Base-by-base conservation (phyloP, 805 yeast genomes). In the Trichomonascus vanleenenianus region DNA sequence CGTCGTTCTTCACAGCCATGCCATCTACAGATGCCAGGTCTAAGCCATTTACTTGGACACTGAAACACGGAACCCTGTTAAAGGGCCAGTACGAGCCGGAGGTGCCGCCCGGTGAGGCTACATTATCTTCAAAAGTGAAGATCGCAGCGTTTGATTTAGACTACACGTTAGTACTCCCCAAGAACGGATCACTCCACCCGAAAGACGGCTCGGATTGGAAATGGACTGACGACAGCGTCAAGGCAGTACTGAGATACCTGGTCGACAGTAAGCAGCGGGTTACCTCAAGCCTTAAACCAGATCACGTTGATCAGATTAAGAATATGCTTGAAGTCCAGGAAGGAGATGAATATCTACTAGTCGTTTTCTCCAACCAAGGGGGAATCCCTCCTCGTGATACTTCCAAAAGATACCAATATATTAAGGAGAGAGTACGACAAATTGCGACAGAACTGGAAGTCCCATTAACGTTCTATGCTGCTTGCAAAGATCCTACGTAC, bases 291-390 rank as follows among this genome's bases (percentile, higher is more conserved):
- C 20, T 34, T 4, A 34, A 16, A 18, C 20, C 7, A 35, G 8
- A 14, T 11, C 18, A 35, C 35, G n/a, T 19, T 3, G 15, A 22
- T 18, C 22, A 38, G 25, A 36, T 16, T 9, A 19, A 16, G 8
- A 15, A 41, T 59, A 8, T 45, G 46, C 3, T 22, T 43, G 25
- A 40, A 42, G 30, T 58, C 57, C 30, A 49, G 27, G 27, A 22
- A 22, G 27, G 27, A 22, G 49, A 2, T 56, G 59, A 9, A 34
- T 66, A 67, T 39, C 50, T 73, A 1, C 53, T 88, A 2, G 89
- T 82, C 2, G 74, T 91, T 1, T 85, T 91, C 60, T 78, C 96
- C 0, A 91, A 91, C 59, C 98, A 91, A 61, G 95, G 91, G 16
- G 83, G 79, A 0, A 73, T 80, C 2, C 64, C 76, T 0, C 56